Evolutionary conservation across 805 yeast species (phyloP).

Genomic region (Candida incommunis): DNA sequence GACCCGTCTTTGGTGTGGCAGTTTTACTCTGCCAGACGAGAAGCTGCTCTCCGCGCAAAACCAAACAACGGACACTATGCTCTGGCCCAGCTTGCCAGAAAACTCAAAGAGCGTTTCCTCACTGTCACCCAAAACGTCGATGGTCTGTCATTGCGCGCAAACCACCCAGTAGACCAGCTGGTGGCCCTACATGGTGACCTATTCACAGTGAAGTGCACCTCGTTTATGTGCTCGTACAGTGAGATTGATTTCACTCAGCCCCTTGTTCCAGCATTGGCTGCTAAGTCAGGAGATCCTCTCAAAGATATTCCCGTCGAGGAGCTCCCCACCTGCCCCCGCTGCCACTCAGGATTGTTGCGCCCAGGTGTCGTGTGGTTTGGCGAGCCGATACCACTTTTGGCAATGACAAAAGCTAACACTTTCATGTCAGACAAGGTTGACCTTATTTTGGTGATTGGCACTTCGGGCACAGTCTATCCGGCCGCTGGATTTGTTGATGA

Average conservation of each 20-base stretch:
- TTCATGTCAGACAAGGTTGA: conserved; percentile 54
- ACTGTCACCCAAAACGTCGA: conserved; percentile 80
- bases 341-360: conserved; percentile 50
- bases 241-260: conserved; percentile 46
- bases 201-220: conserved; percentile 61
- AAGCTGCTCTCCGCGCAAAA: conserved; percentile 43
- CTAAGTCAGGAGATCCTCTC: conserved; percentile 12
- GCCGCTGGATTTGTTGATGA: conserved; percentile 84
- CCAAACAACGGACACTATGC: conserved; percentile 70
- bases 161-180: conserved; percentile 38
- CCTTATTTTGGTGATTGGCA: conserved; percentile 69
- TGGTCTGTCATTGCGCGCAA: conserved; percentile 54
- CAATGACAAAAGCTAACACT: conserved; percentile 54
- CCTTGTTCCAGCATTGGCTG: conserved; percentile 35
- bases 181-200: conserved; percentile 70
- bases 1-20: conserved; percentile 90
- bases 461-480: conserved; percentile 80
- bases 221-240: conserved; percentile 49
- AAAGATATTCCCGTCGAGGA: conserved; percentile 34
- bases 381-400: conserved; percentile 59
- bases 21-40: conserved; percentile 60
- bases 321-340: conserved; percentile 66
- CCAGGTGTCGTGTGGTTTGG: conserved; percentile 96
- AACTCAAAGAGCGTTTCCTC: conserved; percentile 26
- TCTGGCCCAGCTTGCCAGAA: conserved; percentile 44